Evolutionary conservation across 164 flowering plant genomes (phyloP).

Genomic region (Tetrastigma voinierianum): DNA sequence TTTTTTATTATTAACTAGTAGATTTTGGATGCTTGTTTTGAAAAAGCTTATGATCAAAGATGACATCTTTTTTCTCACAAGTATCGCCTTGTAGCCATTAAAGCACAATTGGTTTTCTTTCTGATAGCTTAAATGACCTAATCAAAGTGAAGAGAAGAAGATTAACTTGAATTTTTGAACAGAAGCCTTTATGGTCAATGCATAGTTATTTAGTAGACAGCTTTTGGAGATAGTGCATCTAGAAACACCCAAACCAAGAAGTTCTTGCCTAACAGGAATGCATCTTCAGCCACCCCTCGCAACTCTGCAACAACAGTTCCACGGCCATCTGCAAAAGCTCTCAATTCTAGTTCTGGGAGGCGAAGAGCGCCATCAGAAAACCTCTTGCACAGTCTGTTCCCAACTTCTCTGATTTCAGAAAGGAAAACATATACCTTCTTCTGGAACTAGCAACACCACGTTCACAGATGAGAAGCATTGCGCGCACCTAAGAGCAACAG

Average conservation of each 20-base stretch:
- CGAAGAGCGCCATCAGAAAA: constrained; percentile 64
- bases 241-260: constrained; percentile 57
- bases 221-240: constrained; percentile 42
- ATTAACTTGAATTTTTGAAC: constrained; percentile 44
- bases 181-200: constrained; percentile 36
- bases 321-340: constrained; percentile 52
- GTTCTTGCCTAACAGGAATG: constrained; percentile 43
- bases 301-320: constrained; percentile 44
- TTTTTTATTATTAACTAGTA: background rate
- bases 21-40: background rate
- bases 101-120: constrained; percentile 23
- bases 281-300: constrained; percentile 65
- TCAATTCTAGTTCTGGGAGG: constrained; percentile 50
- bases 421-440: constrained; percentile 85
- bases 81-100: constrained; percentile 3
- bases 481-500: constrained; percentile 66
- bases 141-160: constrained; percentile 63
- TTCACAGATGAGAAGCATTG: constrained; percentile 48
- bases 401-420: constrained; percentile 80
- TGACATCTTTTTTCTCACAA: background rate
- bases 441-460: constrained; percentile 52
- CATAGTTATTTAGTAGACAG: constrained; percentile 29
- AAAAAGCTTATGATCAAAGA: background rate
- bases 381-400: constrained; percentile 94
- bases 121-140: constrained; percentile 46